Conservation (phyloP, 108 stramenopile genomes). For the Halocafeteria seosinensis region DNA sequence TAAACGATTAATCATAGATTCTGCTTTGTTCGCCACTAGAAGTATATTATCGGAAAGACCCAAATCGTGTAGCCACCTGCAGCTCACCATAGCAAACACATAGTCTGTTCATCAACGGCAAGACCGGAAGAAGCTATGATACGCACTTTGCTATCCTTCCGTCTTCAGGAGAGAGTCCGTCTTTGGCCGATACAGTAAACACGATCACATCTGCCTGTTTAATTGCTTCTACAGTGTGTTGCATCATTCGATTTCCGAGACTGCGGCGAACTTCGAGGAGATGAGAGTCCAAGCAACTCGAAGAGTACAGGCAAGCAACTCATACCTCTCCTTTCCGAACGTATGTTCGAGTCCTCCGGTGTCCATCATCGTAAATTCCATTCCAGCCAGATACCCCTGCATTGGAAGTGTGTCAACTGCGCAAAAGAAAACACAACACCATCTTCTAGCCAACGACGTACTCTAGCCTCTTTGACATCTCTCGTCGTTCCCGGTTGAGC, state of each 20-base stretch:
- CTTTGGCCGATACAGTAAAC: constrained; percentile 28
- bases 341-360: constrained; percentile 34
- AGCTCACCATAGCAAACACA: neutral
- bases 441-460: no score
- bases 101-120: neutral
- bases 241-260: neutral
- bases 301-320: no score
- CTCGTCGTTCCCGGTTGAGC: constrained; percentile 81
- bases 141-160: constrained; percentile 27
- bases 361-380: constrained; percentile 33
- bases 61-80: neutral
- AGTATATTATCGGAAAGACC: neutral
- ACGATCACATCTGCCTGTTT: constrained; percentile 23
- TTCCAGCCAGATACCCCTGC: constrained; percentile 13
- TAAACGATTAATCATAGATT: constrained; percentile 3
- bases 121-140: constrained; percentile 7
- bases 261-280: constrained; percentile 2
- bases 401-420: no score
- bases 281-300: no score
- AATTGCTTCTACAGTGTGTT: constrained; percentile 12
- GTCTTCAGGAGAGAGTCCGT: constrained; percentile 28
- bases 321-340: constrained; percentile 1
- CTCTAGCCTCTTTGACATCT: constrained; percentile 81
- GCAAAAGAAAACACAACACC: no score
- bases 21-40: constrained; percentile 13